Evolutionary conservation across 2,329 filamentous ascomycete genomes (phyloP).

Genomic region (Emergomyces africanus): DNA sequence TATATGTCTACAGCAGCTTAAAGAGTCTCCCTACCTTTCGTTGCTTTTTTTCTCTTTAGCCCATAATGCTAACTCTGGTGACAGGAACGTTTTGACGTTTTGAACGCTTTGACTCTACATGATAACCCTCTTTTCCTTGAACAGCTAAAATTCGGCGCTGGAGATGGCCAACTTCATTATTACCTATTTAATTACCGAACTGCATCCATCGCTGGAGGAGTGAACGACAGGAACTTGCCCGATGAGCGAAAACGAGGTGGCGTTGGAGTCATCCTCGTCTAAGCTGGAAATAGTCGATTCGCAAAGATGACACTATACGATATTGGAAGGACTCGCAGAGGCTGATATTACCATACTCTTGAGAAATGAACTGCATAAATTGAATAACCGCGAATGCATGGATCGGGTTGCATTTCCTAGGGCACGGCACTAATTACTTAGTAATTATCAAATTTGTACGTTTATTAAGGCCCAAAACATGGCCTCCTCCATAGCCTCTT

Average conservation of each 20-base stretch:
- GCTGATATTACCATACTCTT: neutral
- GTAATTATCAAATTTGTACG: neutral
- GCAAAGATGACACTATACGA: neutral
- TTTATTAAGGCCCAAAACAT: neutral
- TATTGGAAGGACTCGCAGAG: neutral
- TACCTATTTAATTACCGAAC: slow-evolving; percentile 97
- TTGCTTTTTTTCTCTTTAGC: neutral
- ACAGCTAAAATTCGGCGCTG: slow-evolving; percentile 86
- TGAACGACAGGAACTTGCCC: slow-evolving; percentile 64
- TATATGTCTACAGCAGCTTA: slow-evolving; percentile 18
- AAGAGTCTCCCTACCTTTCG: neutral
- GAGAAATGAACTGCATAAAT: neutral
- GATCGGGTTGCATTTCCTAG: neutral
- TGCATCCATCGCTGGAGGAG: slow-evolving; percentile 69
- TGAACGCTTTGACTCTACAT: slow-evolving; percentile 87
- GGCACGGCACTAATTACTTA: neutral
- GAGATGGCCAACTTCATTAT: slow-evolving; percentile 90
- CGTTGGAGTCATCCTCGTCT: slow-evolving; percentile 78
- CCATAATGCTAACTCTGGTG: neutral
- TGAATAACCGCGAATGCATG: neutral
- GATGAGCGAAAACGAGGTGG: slow-evolving; percentile 71
- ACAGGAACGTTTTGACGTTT: slow-evolving; percentile 74
- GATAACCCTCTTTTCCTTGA: slow-evolving; percentile 91
- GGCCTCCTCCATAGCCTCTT: neutral
- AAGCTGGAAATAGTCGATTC: slow-evolving; percentile 11